phyloP scores from a whole-genome alignment of 139 green algal genomes.

The Chlorella sorokiniana region DNA sequence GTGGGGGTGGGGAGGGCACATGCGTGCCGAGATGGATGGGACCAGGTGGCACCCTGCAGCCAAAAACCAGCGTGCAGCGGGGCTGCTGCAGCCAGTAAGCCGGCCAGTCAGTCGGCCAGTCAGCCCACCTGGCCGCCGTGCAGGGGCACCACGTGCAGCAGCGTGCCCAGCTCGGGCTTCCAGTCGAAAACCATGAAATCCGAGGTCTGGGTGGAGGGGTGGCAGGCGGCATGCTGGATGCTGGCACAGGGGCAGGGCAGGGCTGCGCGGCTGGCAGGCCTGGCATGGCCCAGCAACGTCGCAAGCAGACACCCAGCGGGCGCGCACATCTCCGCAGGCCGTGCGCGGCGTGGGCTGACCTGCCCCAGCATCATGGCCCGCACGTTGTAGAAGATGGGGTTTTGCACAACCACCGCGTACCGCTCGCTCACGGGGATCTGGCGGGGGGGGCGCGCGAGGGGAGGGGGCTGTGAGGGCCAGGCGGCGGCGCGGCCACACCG shows the following conservation, averaged over 20 bases:
- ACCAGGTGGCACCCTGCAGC: background rate
- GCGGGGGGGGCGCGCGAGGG: background rate
- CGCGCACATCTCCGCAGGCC: background rate
- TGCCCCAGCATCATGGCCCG: conserved; percentile 46
- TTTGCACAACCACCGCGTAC: conserved; percentile 64
- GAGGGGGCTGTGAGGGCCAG: background rate
- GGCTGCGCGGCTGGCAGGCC: too few relatives aligned
- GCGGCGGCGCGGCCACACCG: background rate
- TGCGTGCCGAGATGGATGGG: background rate
- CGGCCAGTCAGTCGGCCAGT: background rate
- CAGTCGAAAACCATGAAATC: conserved; percentile 76
- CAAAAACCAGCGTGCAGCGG: background rate
- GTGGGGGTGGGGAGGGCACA: background rate
- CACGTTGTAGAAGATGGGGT: conserved; percentile 70
- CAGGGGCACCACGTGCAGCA: conserved; percentile 69
- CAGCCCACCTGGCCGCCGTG: conserved; percentile 40
- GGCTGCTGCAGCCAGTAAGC: background rate
- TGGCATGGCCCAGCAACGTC: too few relatives aligned
- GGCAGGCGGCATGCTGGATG: background rate
- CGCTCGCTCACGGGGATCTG: conserved; percentile 56
- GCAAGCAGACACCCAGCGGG: too few relatives aligned
- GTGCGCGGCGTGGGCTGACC: background rate
- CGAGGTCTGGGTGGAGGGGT: background rate
- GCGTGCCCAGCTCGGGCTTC: conserved; percentile 56
- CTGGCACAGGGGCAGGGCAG: too few relatives aligned